Evolutionary conservation across 2,329 filamentous ascomycete species (phyloP), one percentile per base, ranked within the genome.

Genomic region (Fusarium anthophilum): DNA sequence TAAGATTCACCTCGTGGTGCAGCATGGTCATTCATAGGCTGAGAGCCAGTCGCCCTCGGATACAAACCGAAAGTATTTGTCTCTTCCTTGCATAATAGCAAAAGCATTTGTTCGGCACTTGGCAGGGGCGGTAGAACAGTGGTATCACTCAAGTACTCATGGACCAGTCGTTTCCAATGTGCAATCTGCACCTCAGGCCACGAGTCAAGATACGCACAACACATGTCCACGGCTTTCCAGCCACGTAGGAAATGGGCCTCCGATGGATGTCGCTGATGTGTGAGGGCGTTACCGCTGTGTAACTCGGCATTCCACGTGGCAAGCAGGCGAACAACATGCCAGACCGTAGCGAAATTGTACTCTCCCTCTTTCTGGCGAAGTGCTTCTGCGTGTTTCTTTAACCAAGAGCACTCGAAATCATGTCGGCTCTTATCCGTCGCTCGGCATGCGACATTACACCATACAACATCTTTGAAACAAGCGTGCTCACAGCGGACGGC

Each of bases 11-110:
- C 79, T 63, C 79, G 66, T 2, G 71, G 48, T 4, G 53, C 39
- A 28, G 59, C 64, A n/a, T 38, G 35, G 20, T 68, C 65, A 13
- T 38, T 63, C 64, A 73, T 56, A 15, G 63, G 56, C 8, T 73
- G 61, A 26, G 76, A 76, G 1, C 79, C 79, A 2, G 78, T 80
- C 0, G 67, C 24, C 15, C 64, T 71, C 9, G 72, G 73, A 43
- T 80, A 80, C 17, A 80, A 66, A 1, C 78, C 79, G 55, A 80
- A 80, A 0, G 79, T 80, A 26, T 80, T 80, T 15, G 79, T 80
- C 44, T 80, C 79, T 30, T 80, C 79, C 44, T 77, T 79, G 63
- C 79, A 80, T 32, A 80, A 64, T 15, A 80, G 44, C 12, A 70
- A 57, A 3, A 80, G 65, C 61, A 76, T 71, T 41, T 79, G 75